Evolutionary conservation across 2,329 filamentous ascomycete genomes (phyloP).

Genomic region (Penicillium vulpinum): DNA sequence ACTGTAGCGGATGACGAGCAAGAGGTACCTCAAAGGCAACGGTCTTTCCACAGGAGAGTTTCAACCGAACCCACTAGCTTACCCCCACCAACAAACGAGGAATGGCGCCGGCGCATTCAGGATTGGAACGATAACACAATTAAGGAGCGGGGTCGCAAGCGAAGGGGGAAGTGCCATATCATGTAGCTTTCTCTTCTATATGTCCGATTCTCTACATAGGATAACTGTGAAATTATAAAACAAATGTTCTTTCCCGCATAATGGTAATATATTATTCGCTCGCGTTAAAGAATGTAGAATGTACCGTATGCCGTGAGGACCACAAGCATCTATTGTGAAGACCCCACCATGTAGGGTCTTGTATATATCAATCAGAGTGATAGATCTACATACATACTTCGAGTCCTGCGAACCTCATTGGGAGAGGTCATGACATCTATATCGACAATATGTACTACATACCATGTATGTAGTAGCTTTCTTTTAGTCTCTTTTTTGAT

Average conservation of each 20-base stretch:
- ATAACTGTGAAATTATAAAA: neutral
- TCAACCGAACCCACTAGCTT: slow-evolving; percentile 37
- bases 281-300: neutral
- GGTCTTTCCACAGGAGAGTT: slow-evolving; percentile 30
- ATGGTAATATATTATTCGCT: neutral
- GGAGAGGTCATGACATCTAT: no score
- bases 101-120: slow-evolving; percentile 41
- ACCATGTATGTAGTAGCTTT: no score
- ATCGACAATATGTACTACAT: no score
- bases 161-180: slow-evolving; percentile 38
- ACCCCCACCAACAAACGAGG: slow-evolving; percentile 32
- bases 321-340: no score
- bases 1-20: slow-evolving; percentile 23
- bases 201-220: neutral
- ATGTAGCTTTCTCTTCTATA: slow-evolving; percentile 32
- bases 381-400: no score
- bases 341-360: no score
- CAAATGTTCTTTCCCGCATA: neutral
- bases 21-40: slow-evolving; percentile 20
- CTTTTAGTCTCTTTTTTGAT: no score
- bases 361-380: no score
- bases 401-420: no score
- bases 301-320: no score
- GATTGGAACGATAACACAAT: slow-evolving; percentile 44
- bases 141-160: slow-evolving; percentile 36